Evolutionary conservation across 2,329 filamentous ascomycete species (phyloP), one percentile per base, ranked within the genome.

Genomic region (Arthrinium puccinioides): DNA sequence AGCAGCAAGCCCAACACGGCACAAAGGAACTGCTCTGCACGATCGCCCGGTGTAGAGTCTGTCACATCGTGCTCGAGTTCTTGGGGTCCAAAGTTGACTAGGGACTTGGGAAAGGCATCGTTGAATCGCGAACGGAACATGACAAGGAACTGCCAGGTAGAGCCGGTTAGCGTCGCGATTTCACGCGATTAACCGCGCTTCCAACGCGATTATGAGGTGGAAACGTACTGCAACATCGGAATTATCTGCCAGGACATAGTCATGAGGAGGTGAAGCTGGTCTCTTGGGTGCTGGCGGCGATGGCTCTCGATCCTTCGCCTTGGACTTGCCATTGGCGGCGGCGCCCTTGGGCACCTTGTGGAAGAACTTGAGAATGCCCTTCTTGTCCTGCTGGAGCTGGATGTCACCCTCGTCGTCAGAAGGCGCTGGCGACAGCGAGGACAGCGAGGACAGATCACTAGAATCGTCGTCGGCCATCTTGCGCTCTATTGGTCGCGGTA

Each of bases 81-180:
- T 63, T 98, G 90, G 10, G 92, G 92, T 16, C 92, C 92, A 49
- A 94, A 87, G 57, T 95, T 86, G 47, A 86, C 74, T 24, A 94
- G 72, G 21, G 87, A 92, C 61, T 88, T 84, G 32, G 89, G 84
- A 49, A 98, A 92, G 43, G 79, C 84, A 43, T 95, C 88, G 63
- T 76, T 81, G 63, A 98, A 97, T 55, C 92, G 87, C 62, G 85
- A 84, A 60, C 90, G 81, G 65, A 97, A 98, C 87, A 95, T 96
- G 49, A 97, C 87, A 62, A 98, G 86, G 65, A 98, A 96, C 87
- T 96, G 54, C 39, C 49, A 40, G 40, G 44, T 50, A 44, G 39
- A 40, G 43, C 50, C 48, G 57, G 49, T 30, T 24, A 37, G 35
- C 20, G 8, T 19, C 27, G 6, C 19, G 21, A 9, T 31, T 46